Conservation (phyloP, 176 grass and related monocot species). For the Neostapfia colusana region DNA sequence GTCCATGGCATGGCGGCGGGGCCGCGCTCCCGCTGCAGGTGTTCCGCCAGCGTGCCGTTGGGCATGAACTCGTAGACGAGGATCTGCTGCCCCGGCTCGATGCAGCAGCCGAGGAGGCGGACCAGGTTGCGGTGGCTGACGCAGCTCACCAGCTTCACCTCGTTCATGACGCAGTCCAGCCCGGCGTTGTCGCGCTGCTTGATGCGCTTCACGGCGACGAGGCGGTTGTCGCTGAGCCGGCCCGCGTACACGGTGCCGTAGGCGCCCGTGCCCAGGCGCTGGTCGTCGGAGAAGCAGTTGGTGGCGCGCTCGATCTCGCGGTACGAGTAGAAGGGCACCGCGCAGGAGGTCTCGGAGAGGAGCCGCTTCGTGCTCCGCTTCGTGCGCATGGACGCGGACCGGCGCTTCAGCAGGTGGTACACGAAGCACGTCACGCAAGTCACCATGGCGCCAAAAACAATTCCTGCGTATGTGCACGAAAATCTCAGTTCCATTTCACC, state of each 20-base stretch:
- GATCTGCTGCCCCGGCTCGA: slow-evolving; percentile 65
- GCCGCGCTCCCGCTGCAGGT: slow-evolving; percentile 70
- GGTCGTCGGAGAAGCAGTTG: slow-evolving; percentile 47
- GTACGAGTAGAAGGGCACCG: slow-evolving; percentile 61
- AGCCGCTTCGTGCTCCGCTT: slow-evolving; percentile 47
- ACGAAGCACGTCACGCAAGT: slow-evolving; percentile 24
- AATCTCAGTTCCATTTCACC: not conserved
- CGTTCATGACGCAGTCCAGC: slow-evolving; percentile 55
- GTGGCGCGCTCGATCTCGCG: slow-evolving; percentile 73
- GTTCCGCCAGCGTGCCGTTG: slow-evolving; percentile 72
- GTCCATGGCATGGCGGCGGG: slow-evolving; percentile 53
- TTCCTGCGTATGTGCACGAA: slow-evolving; percentile 19
- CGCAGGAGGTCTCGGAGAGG: slow-evolving; percentile 37
- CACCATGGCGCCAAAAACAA: slow-evolving; percentile 48
- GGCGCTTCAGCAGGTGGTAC: slow-evolving; percentile 41
- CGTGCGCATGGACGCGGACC: slow-evolving; percentile 23
- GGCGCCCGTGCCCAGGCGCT: slow-evolving; percentile 64
- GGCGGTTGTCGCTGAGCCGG: slow-evolving; percentile 32
- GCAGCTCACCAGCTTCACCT: slow-evolving; percentile 62
- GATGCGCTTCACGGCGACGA: slow-evolving; percentile 67
- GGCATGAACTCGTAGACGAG: slow-evolving; percentile 92
- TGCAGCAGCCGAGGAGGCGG: slow-evolving; percentile 71
- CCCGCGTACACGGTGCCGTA: slow-evolving; percentile 72
- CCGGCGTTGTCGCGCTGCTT: slow-evolving; percentile 42
- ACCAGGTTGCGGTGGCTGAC: slow-evolving; percentile 68